These are phyloP conservation scores for Zygotorulaspora danielsina DNA, from an alignment of 805 yeast species.

Conservation along the genomic window DNA sequence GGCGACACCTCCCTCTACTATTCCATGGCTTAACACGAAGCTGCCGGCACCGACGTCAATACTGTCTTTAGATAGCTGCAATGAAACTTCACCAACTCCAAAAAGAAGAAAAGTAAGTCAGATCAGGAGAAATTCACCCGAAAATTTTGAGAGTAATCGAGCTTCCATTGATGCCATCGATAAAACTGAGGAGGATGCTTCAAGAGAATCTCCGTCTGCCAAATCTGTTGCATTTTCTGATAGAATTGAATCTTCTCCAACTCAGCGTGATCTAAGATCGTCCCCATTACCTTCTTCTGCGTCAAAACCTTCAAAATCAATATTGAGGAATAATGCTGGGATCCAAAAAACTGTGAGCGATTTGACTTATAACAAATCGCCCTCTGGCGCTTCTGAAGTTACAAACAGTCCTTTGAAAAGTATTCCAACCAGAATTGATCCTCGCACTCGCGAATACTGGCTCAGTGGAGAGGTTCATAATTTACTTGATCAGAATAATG, in stretches of 20 bases:
- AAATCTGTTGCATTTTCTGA: slow-evolving; percentile 34
- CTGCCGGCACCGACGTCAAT: slow-evolving; percentile 10
- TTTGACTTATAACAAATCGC: slow-evolving; percentile 1
- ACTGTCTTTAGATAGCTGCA: background rate
- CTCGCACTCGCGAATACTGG: slow-evolving; percentile 26
- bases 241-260: slow-evolving; percentile 28
- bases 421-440: slow-evolving; percentile 4
- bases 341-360: slow-evolving; percentile 5
- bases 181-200: background rate
- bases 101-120: slow-evolving; percentile 18
- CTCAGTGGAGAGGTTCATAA: slow-evolving; percentile 30
- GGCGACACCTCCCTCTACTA: slow-evolving; percentile 7
- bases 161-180: background rate
- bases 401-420: background rate
- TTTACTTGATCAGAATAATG: slow-evolving; percentile 16
- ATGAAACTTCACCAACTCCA: slow-evolving; percentile 23
- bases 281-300: slow-evolving; percentile 22
- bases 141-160: background rate
- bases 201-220: slow-evolving; percentile 20
- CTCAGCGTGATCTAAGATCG: slow-evolving; percentile 14
- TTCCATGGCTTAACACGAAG: slow-evolving; percentile 8
- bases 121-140: background rate
- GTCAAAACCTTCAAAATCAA: slow-evolving; percentile 28
- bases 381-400: slow-evolving; percentile 1
- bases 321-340: slow-evolving; percentile 18